Evolutionary conservation across 192 early-diverging fungal species (phyloP).

Genomic region (Coemansia furcata): DNA sequence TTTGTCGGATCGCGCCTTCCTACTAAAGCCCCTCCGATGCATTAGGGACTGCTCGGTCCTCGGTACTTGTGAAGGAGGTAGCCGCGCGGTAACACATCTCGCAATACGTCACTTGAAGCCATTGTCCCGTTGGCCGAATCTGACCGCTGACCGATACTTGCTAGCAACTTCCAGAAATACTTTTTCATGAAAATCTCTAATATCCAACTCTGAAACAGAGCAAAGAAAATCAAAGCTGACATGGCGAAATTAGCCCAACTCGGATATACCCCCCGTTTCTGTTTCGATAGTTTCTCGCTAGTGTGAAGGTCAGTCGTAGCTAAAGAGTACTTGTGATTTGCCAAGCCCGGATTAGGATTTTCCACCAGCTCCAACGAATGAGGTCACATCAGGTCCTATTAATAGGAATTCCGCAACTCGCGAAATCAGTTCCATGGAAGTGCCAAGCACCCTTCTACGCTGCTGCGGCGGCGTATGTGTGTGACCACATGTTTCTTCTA

Average conservation of each 20-base stretch:
- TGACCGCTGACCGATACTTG: background rate
- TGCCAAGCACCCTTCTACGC: background rate
- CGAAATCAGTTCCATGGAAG: background rate
- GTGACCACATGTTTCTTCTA: background rate
- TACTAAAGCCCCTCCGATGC: background rate
- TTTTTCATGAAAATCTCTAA: background rate
- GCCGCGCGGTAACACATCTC: background rate
- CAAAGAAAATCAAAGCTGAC: background rate
- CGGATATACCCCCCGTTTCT: background rate
- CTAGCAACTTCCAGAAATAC: background rate
- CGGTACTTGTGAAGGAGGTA: background rate
- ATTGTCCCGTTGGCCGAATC: background rate
- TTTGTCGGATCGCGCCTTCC: background rate
- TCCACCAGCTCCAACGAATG: background rate
- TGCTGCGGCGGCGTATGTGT: background rate
- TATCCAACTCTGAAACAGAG: background rate
- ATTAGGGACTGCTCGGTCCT: background rate
- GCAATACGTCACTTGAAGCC: background rate
- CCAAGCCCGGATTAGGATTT: background rate
- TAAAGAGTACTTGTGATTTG: background rate
- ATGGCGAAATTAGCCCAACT: background rate
- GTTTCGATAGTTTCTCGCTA: background rate
- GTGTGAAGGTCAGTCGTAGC: background rate
- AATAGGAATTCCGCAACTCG: background rate
- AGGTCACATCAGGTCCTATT: background rate